Evolutionary conservation across 2,329 filamentous ascomycete species (phyloP).

Genomic region (Trichoderma oligosporum): DNA sequence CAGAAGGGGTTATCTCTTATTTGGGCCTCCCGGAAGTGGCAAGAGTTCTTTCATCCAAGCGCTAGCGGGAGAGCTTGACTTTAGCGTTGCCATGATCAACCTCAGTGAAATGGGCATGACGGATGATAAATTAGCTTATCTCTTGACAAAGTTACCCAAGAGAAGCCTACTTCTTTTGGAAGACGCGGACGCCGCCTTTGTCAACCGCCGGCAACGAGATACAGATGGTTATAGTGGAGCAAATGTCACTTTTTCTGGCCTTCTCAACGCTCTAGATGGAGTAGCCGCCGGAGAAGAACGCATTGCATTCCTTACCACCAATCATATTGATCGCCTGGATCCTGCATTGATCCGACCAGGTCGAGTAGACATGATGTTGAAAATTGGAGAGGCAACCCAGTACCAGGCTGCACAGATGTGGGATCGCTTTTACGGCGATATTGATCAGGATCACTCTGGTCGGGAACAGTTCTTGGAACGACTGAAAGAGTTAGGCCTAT

Average conservation of each 20-base stretch:
- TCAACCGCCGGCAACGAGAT: slow-evolving; percentile 72
- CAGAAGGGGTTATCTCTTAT: slow-evolving; percentile 80
- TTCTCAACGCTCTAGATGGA: slow-evolving; percentile 82
- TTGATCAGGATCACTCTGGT: slow-evolving; percentile 61
- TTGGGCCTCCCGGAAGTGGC: slow-evolving; percentile 84
- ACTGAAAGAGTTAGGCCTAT: slow-evolving; percentile 66
- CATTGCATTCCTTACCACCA: slow-evolving; percentile 90
- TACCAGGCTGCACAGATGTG: slow-evolving; percentile 85
- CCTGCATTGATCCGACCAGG: slow-evolving; percentile 87
- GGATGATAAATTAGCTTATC: slow-evolving; percentile 80
- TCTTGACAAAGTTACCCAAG: slow-evolving; percentile 79
- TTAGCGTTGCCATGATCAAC: slow-evolving; percentile 88
- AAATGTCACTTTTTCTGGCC: slow-evolving; percentile 88
- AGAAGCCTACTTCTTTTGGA: slow-evolving; percentile 80
- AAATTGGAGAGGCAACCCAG: slow-evolving; percentile 80
- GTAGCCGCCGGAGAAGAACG: slow-evolving; percentile 93
- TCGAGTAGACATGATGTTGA: slow-evolving; percentile 87
- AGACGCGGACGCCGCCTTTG: slow-evolving; percentile 88
- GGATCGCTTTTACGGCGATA: slow-evolving; percentile 89
- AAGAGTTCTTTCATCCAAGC: slow-evolving; percentile 97
- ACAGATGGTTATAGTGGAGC: slow-evolving; percentile 80
- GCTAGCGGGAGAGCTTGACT: slow-evolving; percentile 85
- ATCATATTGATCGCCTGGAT: slow-evolving; percentile 86
- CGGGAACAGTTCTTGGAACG: slow-evolving; percentile 67
- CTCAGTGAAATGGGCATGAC: slow-evolving; percentile 85